These are phyloP conservation scores for Boletus coccyginus DNA, from an alignment of 768 basidiomycete species.

Conservation along the genomic window DNA sequence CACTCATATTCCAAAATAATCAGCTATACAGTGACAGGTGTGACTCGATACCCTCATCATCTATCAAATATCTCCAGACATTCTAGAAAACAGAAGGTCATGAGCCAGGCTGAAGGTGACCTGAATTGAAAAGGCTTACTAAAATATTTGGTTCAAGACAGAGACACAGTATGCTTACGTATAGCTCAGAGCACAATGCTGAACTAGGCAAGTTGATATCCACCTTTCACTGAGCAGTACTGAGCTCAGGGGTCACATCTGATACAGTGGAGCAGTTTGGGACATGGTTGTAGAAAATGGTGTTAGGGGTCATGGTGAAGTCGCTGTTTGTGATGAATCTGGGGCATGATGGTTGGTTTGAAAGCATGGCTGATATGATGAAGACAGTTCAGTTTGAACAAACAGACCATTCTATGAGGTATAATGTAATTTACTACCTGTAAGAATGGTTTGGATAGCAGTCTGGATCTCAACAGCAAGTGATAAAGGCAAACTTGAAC, in stretches of 20 bases:
- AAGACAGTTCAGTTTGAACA: conserved; percentile 55
- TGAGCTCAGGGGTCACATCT: conserved; percentile 18
- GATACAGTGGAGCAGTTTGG: conserved; percentile 28
- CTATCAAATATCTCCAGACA: too few relatives aligned
- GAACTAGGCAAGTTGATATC: conserved; percentile 42
- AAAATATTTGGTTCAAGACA: too few relatives aligned
- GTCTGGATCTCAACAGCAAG: too few relatives aligned
- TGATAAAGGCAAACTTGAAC: too few relatives aligned
- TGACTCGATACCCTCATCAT: too few relatives aligned
- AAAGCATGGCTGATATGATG: conserved; percentile 49
- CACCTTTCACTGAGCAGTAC: conserved; percentile 49
- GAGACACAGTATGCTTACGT: too few relatives aligned
- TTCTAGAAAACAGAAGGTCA: too few relatives aligned
- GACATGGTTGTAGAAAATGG: conserved; percentile 36
- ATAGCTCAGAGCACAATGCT: conserved; percentile 37
- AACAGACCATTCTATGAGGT: conserved; percentile 61
- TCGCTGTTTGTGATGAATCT: conserved; percentile 69
- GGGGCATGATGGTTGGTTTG: conserved; percentile 58
- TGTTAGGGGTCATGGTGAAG: conserved; percentile 41
- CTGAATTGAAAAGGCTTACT: too few relatives aligned
- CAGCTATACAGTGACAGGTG: too few relatives aligned
- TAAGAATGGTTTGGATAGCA: too few relatives aligned
- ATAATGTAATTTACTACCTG: too few relatives aligned
- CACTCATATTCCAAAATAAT: conserved; percentile 29
- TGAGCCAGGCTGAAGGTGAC: too few relatives aligned